Evolutionary conservation across 73 alveolate genomes (phyloP), one percentile per base, ranked within the genome.

Genomic region (Paramecium biaurelia): DNA sequence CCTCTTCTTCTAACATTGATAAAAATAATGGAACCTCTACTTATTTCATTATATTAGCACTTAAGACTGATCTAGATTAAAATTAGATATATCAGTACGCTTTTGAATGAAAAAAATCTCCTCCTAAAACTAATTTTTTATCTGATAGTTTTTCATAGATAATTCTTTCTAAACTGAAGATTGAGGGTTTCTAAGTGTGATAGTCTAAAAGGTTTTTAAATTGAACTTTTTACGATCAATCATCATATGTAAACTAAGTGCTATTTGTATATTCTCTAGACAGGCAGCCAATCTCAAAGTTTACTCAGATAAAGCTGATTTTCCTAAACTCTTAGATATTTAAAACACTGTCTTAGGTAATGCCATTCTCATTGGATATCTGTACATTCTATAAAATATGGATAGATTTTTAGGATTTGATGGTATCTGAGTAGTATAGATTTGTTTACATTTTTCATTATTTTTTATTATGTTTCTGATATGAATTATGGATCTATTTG

Each of bases 1-100:
- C 90, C 26, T 79, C 90, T 79, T 79, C 90, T 79, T 79, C 90
- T 45, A 79, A 23, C 45, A 79, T 79, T n/a, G 90, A 79, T 9
- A 79, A 47, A 79, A 30, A 79, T 23, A 79, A 45, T 42, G 90
- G 90, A 3, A 79, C 70, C 30, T 79, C 90, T 1, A 79, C 74
- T 79, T 47, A 15, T 24, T 45, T 21, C 34, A 79, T 30, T 10
- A 79, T 79, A 18, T 79, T 79, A 20, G 90, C 74, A 47, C 90
- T 79, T 24, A 79, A 21, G 14, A 79, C 90, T 43, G 90, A 79
- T 24, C 90, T 79, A 76, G 0, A 35, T 15, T 32, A 23, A 43
- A 9, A 5, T 43, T 43, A 42, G 3, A 1, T 2, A 37, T 42
- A 21, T 43, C 35, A 21, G 8, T 79, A 79, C 90, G 90, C 90